These are phyloP conservation scores for Canariomyces notabilis DNA, from an alignment of 2,329 filamentous ascomycete genomes.

Conservation along the genomic window DNA sequence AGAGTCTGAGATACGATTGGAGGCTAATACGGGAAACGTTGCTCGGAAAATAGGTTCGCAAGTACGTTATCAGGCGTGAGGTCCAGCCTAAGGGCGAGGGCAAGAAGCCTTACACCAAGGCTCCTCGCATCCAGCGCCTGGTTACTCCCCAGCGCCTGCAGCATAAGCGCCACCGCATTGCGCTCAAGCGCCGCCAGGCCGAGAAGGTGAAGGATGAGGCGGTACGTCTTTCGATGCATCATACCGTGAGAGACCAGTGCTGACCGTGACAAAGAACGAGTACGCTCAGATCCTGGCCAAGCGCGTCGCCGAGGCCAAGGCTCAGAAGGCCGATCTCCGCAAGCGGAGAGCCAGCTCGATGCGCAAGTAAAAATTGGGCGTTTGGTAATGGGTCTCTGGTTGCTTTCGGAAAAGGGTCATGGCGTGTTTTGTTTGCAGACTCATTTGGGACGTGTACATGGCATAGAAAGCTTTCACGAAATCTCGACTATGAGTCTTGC, in stretches of 20 bases:
- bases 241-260: slow-evolving; percentile 15
- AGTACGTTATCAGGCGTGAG: slow-evolving; percentile 99
- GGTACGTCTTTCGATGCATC: slow-evolving; percentile 48
- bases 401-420: slow-evolving; percentile 28
- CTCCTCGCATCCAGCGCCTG: slow-evolving; percentile 98
- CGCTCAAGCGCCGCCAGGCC: slow-evolving; percentile 95
- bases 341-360: slow-evolving; percentile 97
- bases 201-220: slow-evolving; percentile 99
- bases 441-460: slow-evolving; percentile 28
- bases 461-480: slow-evolving; percentile 25
- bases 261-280: slow-evolving; percentile 68
- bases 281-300: slow-evolving; percentile 94
- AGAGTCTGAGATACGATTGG: slow-evolving; percentile 52
- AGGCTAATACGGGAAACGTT: slow-evolving; percentile 40
- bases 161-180: slow-evolving; percentile 98
- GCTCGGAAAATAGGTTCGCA: slow-evolving; percentile 69
- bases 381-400: slow-evolving; percentile 28
- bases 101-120: slow-evolving; percentile 99
- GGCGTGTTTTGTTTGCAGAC: slow-evolving; percentile 26
- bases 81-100: slow-evolving; percentile 96
- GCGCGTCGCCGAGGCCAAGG: slow-evolving; percentile 95
- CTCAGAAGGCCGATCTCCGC: slow-evolving; percentile 85
- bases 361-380: slow-evolving; percentile 64
- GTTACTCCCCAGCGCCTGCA: slow-evolving; percentile 99
- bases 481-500: slow-evolving; percentile 24